Evolutionary conservation across 1,284 basidiomycete genomes (phyloP), one percentile per base, ranked within the genome.

Genomic region (Naganishia albida): DNA sequence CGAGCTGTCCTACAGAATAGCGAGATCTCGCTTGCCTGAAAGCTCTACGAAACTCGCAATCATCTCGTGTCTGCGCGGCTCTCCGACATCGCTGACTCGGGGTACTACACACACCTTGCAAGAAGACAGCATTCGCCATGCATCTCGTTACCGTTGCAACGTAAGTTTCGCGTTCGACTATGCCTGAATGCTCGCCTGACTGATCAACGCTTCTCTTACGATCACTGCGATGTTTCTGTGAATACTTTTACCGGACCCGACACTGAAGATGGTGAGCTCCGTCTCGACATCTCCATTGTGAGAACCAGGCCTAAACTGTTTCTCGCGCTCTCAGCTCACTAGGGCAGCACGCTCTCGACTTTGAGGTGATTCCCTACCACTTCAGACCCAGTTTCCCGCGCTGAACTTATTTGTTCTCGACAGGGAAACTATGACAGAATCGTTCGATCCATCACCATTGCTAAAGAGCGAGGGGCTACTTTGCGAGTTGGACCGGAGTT

Each of bases 401-500:
- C 25, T 64, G 40, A 56, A 30, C 48, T 39, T 46, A 16, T 67
- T 64, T n/a, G 56, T 8, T 28, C 16, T 23, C 34, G 25, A 15
- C 66, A 93, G 90, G 93, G 93, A 48, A 96, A 96, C 75, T 85
- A 88, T 71, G 88, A 94, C 69, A 87, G 96, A 23, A 99, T 99
- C 68, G 79, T 98, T 48, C 82, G 85, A 60, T 97, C 93, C 69
- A 98, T 99, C 70, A 81, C 81, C 7, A 85, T 93, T 53, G 93
- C 96, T 4, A 98, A 95, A 78, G 83, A 85, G 55, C 83, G 87
- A 57, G 93, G 93, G n/a, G 93, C 94, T 7, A 90, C 87, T 2
- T 80, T 99, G 34, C 84, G 96, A 73, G 94, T 99, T n/a, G 96
- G 96, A 1, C 96, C 96, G 20, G 95, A 98, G 78, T 84, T 99